Evolutionary conservation across 371 early-diverging fungal genomes (phyloP), one percentile per base, ranked within the genome.

Genomic region (Umbelopsis sp.): DNA sequence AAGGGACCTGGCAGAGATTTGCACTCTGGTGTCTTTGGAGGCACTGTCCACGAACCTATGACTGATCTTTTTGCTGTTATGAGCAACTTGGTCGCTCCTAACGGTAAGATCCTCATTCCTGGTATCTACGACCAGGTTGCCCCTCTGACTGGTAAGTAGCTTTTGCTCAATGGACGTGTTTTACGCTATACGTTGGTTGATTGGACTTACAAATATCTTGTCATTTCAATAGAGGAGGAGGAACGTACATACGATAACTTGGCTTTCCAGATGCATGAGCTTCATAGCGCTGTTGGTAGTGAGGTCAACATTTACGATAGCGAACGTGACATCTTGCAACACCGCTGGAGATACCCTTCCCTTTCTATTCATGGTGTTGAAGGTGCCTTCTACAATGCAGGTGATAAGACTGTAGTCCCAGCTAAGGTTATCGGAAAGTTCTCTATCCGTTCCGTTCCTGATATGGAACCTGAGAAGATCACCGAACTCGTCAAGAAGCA

Each of bases 21-120:
- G 65, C 98, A 98, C 84, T 94, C 94, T 72, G 98, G 98, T 78
- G 95, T 98, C 53, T 98, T 97, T 84, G 99, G 96, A 74, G 96
- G 96, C 65, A 94, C 94, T 25, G 93, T 97, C 53, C 96, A 97
- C 77, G 99, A 98, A 84, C 99, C 99, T 62, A 97, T 97, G 97
- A 93, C 93, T 53, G 97, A 96, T 77, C 81, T 98, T 69, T 80
- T 94, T 69, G 80, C 86, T 52, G 72, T 98, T 65, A 89, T 98
- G 89, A 81, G 88, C 73, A 92, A 86, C 76, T 87, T 98, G 63
- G 97, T 97, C 52, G 80, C 86, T 45, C 91, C 91, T 38, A 76
- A 93, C 65, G 99, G 99, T 70, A 87, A 90, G 76, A 97, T 98
- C 71, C 86, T 93, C 65, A 82, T 98, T 63, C 96, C 97, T 38